Evolutionary conservation across 176 grass and related monocot species (phyloP).

Genomic region (Bolboschoenus planiculmis): DNA sequence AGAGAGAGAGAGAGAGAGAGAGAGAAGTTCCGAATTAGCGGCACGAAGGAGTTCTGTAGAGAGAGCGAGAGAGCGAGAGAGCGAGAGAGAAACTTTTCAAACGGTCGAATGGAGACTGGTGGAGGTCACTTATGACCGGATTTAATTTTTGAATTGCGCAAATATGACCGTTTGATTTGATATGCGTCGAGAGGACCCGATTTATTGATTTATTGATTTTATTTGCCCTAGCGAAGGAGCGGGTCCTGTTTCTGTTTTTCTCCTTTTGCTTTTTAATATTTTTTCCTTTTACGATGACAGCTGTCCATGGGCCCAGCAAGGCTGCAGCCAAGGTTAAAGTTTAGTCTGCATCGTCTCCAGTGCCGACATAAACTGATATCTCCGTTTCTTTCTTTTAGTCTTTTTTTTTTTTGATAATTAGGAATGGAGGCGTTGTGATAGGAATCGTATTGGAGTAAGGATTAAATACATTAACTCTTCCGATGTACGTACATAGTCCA

Average conservation of each 20-base stretch:
- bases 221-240: not conserved
- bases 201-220: not conserved
- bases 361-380: not conserved
- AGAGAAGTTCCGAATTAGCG: not conserved
- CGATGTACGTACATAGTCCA: too few relatives aligned
- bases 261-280: not conserved
- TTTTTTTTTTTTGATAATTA: not conserved
- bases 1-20: not conserved
- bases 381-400: not conserved
- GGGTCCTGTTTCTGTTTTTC: not conserved
- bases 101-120: slow-evolving; percentile 23
- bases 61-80: not conserved
- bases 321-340: too few relatives aligned
- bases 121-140: not conserved
- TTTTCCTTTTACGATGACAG: not conserved
- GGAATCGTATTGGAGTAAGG: too few relatives aligned
- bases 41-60: not conserved
- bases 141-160: slow-evolving; percentile 27
- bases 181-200: not conserved
- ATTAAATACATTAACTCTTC: too few relatives aligned
- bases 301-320: not conserved
- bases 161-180: slow-evolving; percentile 21
- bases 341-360: not conserved
- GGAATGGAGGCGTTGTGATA: too few relatives aligned
- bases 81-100: slow-evolving; percentile 2